Evolutionary conservation across 345 rosid species (phyloP).

Genomic region (Citrus cavaleriei): DNA sequence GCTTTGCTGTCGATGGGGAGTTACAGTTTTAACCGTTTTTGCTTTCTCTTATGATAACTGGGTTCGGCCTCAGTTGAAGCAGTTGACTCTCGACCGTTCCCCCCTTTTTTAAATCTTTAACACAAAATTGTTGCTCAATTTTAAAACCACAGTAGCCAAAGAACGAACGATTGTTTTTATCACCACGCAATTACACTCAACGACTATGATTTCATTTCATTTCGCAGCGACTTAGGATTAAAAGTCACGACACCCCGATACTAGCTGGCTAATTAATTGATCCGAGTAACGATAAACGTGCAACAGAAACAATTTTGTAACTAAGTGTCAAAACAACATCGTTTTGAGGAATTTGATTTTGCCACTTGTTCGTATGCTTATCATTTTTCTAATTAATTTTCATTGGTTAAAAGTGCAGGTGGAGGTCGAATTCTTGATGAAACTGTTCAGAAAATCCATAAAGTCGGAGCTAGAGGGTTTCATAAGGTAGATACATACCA

Average conservation of each 20-base stretch:
- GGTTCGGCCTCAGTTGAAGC: slow-evolving; percentile 60
- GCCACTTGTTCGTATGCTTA: not conserved
- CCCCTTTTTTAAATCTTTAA: not conserved
- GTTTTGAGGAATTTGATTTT: too few species aligned
- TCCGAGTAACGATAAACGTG: too few species aligned
- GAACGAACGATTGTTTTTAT: too few species aligned
- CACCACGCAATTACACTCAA: too few species aligned
- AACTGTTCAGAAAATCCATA: slow-evolving; percentile 50
- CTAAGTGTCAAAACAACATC: too few species aligned
- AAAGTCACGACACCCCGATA: not conserved
- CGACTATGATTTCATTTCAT: too few species aligned
- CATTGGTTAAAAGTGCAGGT: slow-evolving; percentile 32
- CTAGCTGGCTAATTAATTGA: not conserved
- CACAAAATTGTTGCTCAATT: not conserved
- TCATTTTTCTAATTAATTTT: not conserved
- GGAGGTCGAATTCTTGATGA: slow-evolving; percentile 68
- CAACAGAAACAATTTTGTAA: too few species aligned
- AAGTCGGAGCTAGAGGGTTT: slow-evolving; percentile 39
- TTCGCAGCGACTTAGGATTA: too few species aligned
- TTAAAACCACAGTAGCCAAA: not conserved
- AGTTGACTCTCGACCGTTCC: not conserved
- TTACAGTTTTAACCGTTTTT: slow-evolving; percentile 71
- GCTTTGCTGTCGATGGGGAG: slow-evolving; percentile 56
- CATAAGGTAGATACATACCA: slow-evolving; percentile 25
- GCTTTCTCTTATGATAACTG: slow-evolving; percentile 82